Evolutionary conservation across 306 rosid species (phyloP).

Genomic region (Begonia fuchsioides): DNA sequence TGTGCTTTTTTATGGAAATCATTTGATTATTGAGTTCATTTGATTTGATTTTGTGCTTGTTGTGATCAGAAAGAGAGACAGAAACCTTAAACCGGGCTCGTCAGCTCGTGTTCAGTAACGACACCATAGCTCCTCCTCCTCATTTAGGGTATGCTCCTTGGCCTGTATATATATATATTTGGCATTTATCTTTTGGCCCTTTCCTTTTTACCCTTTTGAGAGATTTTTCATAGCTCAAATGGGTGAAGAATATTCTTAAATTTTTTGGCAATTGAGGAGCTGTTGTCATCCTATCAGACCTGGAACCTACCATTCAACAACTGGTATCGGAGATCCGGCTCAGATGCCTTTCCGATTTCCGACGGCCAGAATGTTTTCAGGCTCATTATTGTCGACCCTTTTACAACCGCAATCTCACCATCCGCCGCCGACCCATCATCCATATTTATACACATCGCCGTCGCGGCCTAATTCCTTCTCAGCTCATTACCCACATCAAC

Average conservation of each 20-base stretch:
- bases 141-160: constrained; percentile 53
- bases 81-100: constrained; percentile 95
- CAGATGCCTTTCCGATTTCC: constrained; percentile 45
- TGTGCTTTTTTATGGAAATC: too few relatives aligned
- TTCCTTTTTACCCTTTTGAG: not conserved
- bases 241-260: too few relatives aligned
- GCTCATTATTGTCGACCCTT: constrained; percentile 39
- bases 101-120: constrained; percentile 75
- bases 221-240: too few relatives aligned
- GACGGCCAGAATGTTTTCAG: constrained; percentile 45
- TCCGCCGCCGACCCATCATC: constrained; percentile 14
- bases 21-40: too few relatives aligned
- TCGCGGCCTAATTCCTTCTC: constrained; percentile 30
- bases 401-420: constrained; percentile 19
- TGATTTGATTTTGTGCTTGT: too few relatives aligned
- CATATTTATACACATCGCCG: constrained; percentile 45
- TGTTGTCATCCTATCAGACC: constrained; percentile 57
- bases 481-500: constrained; percentile 32
- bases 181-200: not conserved
- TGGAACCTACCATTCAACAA: constrained; percentile 31
- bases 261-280: constrained; percentile 5
- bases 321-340: constrained; percentile 34
- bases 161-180: not conserved
- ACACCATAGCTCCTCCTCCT: constrained; percentile 51
- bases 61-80: too few relatives aligned